A percentile compares a stretch with the other conserved stretches of the same genome.
Conservation (phyloP, 2,329 filamentous ascomycete species). For the Neofusicoccum laricinum region DNA sequence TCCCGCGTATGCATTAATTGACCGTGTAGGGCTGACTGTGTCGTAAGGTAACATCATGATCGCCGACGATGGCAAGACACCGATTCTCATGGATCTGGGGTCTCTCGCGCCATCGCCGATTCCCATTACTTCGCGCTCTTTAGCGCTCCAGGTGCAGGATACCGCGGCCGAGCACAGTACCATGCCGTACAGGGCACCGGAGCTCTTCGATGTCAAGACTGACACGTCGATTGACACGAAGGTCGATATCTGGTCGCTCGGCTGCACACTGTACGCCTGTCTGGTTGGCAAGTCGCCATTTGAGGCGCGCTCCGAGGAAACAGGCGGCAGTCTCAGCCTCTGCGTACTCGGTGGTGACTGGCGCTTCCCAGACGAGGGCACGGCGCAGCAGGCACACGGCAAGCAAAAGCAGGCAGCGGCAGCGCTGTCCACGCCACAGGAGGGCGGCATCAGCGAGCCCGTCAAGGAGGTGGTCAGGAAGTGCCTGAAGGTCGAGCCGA, state of each 20-base stretch:
- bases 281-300: slow-evolving; percentile 96
- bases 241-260: slow-evolving; percentile 95
- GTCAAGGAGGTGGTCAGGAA: slow-evolving; percentile 84
- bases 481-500: slow-evolving; percentile 83
- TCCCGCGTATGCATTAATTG: neutral
- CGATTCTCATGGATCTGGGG: slow-evolving; percentile 96
- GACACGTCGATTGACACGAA: slow-evolving; percentile 90
- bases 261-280: slow-evolving; percentile 96
- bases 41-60: slow-evolving; percentile 89
- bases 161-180: slow-evolving; percentile 93
- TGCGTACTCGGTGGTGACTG: slow-evolving; percentile 93
- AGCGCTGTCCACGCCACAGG: slow-evolving; percentile 32
- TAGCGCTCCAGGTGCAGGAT: slow-evolving; percentile 91
- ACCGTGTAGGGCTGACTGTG: neutral
- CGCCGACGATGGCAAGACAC: slow-evolving; percentile 79
- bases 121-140: slow-evolving; percentile 82
- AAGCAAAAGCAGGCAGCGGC: slow-evolving; percentile 46
- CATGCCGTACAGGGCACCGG: slow-evolving; percentile 96
- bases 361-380: slow-evolving; percentile 88
- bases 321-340: slow-evolving; percentile 86
- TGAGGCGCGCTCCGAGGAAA: slow-evolving; percentile 93
- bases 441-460: slow-evolving; percentile 67
- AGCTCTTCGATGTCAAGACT: slow-evolving; percentile 97
- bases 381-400: slow-evolving; percentile 40
- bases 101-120: slow-evolving; percentile 85